Evolutionary conservation across 345 rosid species (phyloP).

Genomic region (Eutrema heterophyllum): DNA sequence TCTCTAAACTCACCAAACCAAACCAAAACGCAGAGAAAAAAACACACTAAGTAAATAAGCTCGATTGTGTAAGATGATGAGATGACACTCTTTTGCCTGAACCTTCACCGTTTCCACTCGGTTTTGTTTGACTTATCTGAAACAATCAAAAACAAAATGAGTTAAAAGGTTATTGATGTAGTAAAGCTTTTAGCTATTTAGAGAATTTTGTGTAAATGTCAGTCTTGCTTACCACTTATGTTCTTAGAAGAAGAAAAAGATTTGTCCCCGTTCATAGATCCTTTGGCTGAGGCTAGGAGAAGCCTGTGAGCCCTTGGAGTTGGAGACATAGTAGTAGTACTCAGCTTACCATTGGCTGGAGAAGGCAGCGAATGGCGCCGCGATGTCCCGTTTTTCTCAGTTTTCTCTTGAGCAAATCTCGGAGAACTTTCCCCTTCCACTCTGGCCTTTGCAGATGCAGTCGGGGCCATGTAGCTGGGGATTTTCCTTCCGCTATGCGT

Average conservation of each 20-base stretch:
- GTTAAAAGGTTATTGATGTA: slow-evolving; percentile 1
- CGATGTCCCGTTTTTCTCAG: slow-evolving; percentile 39
- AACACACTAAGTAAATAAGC: slow-evolving; percentile 3
- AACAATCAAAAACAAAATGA: slow-evolving; percentile 13
- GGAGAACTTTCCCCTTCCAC: slow-evolving; percentile 62
- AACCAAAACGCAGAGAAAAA: slow-evolving; percentile 9
- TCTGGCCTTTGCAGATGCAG: slow-evolving; percentile 80
- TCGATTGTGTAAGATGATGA: slow-evolving; percentile 7
- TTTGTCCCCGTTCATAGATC: slow-evolving; percentile 42
- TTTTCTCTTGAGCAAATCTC: slow-evolving; percentile 35
- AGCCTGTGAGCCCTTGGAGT: slow-evolving; percentile 54
- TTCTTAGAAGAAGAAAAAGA: slow-evolving; percentile 58
- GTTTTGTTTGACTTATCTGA: slow-evolving; percentile 60
- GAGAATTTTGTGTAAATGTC: background rate
- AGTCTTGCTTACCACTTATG: slow-evolving; percentile 41
- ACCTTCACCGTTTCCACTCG: slow-evolving; percentile 74
- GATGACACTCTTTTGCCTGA: slow-evolving; percentile 6
- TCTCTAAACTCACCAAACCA: slow-evolving; percentile 30
- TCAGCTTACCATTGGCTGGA: slow-evolving; percentile 40
- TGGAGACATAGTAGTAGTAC: slow-evolving; percentile 55
- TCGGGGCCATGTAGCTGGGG: slow-evolving; percentile 88
- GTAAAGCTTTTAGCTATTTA: background rate
- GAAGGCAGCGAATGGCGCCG: slow-evolving; percentile 80
- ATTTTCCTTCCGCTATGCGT: slow-evolving; percentile 43
- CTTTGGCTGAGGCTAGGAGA: slow-evolving; percentile 53